These are phyloP conservation scores for Cladosporium sphaerospermum DNA, from an alignment of 2,329 filamentous ascomycete genomes.

Conservation along the genomic window DNA sequence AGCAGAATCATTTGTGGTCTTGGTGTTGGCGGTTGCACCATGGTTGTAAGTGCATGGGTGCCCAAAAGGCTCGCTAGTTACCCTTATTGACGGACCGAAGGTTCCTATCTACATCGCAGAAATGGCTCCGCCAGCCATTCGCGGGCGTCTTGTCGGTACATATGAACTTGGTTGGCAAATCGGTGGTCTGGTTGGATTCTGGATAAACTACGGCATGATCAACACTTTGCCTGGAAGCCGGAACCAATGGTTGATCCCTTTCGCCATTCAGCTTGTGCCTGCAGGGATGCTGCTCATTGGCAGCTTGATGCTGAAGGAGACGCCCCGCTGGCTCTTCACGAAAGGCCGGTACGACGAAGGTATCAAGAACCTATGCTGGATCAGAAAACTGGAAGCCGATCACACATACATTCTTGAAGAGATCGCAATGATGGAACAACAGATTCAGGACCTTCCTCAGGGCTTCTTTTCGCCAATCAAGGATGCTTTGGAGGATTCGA, in stretches of 20 bases:
- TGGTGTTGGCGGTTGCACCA: constrained; percentile 47
- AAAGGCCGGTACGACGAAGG: constrained; percentile 4
- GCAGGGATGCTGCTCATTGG: constrained; percentile 22
- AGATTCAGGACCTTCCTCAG: constrained; percentile 2
- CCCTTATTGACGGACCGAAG: constrained; percentile 41
- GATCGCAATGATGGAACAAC: constrained; percentile 8
- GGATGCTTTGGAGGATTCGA: constrained; percentile 14
- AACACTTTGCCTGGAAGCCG: constrained; percentile 15
- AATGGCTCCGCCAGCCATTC: constrained; percentile 52
- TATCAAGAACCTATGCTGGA: constrained; percentile 4
- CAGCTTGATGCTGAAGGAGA: constrained; percentile 23
- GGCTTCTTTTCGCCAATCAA: constrained; percentile 15
- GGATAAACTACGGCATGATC: constrained; percentile 27
- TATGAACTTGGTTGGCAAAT: constrained; percentile 15
- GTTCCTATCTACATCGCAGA: constrained; percentile 57
- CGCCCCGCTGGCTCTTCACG: constrained; percentile 22
- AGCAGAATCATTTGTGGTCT: constrained; percentile 48
- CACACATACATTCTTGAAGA: constrained; percentile 11
- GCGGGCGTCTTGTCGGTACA: constrained; percentile 34
- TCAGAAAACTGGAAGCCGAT: constrained; percentile 3
- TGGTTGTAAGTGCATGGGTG: constrained; percentile 35
- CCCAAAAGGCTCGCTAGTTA: background rate
- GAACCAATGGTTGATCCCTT: constrained; percentile 16
- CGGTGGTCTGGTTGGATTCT: constrained; percentile 25
- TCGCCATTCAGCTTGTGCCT: constrained; percentile 23